These are phyloP conservation scores for Leccinum boreale DNA, from an alignment of 768 basidiomycete genomes.

Conservation along the genomic window DNA sequence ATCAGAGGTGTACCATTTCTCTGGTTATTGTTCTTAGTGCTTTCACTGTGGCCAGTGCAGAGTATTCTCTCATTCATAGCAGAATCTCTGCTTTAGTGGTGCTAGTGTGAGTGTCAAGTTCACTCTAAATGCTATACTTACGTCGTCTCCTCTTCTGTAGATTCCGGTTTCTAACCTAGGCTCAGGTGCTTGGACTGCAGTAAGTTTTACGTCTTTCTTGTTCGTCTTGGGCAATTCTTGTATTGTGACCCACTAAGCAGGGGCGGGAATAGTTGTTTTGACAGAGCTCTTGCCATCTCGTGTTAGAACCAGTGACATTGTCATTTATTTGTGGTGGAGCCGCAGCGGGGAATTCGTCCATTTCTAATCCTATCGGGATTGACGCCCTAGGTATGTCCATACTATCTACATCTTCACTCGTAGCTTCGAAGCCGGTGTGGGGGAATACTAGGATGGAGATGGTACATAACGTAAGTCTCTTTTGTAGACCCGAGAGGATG, in stretches of 20 bases:
- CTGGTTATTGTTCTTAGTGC: not conserved
- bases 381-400: not conserved
- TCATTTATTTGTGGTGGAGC: not conserved
- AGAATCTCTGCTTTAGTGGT: not conserved
- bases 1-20: not conserved
- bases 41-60: not conserved
- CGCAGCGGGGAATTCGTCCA: not conserved
- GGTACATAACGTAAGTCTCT: not conserved
- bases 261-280: not conserved
- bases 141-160: not conserved
- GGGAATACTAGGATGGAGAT: not conserved
- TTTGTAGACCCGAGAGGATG: not conserved
- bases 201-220: not conserved
- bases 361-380: not conserved
- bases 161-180: not conserved
- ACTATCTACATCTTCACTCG: not conserved
- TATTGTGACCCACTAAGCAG: not conserved
- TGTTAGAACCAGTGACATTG: not conserved
- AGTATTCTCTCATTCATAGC: not conserved
- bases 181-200: not conserved
- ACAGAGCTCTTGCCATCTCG: not conserved
- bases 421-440: not conserved
- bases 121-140: not conserved
- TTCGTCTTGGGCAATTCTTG: not conserved
- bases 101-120: not conserved